Evolutionary conservation across 495 filamentous ascomycete genomes (phyloP), one percentile per base, ranked within the genome.

Genomic region (Neurospora discreta): DNA sequence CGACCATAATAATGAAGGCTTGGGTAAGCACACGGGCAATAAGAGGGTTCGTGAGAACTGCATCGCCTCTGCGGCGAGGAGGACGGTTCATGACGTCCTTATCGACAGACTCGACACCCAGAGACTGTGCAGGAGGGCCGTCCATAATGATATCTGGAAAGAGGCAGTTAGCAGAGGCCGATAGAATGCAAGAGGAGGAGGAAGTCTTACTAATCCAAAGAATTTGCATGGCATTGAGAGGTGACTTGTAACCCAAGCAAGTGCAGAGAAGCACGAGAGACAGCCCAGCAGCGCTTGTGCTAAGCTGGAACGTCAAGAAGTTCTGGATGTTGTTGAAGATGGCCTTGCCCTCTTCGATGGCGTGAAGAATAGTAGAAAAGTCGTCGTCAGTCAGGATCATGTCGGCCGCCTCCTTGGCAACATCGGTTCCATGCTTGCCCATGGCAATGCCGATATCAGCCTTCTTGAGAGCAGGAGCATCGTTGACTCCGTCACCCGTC

Each of bases 251-350:
- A 18, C 95, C 95, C 73, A 97, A 84, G 72, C 92, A 91, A 36
- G 95, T 98, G 81, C 93, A 96, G 75, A 98, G 78, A 70, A 99
- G 86, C 7, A 99, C 96, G 33, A 99, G 86, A 76, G 92, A 91
- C 71, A 99, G 84, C 39, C 96, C 94, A 74, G 95, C 96, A 42
- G 96, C 95, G 78, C 93, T 97, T 71, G 95, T 99, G 79, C 94
- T 97, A 58, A 99, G 90, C 82, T 99, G 95, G 82, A 99, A 99
- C 0, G 95, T 99, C 71, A 99, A 88, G 81, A 99, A 99, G 78
- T 99, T 99, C 80, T 99, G 95, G 73, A 99, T 98, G 81, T 99
- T 99, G 84, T 97, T 97, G 82, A 99, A 99, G 74, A 99, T 99
- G 40, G 93, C 95, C 80, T 99, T 99, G 78, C 95, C 96, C 82